phyloP scores from a whole-genome alignment of 2,329 filamentous ascomycete genomes.

The Microascus cirrosus region DNA sequence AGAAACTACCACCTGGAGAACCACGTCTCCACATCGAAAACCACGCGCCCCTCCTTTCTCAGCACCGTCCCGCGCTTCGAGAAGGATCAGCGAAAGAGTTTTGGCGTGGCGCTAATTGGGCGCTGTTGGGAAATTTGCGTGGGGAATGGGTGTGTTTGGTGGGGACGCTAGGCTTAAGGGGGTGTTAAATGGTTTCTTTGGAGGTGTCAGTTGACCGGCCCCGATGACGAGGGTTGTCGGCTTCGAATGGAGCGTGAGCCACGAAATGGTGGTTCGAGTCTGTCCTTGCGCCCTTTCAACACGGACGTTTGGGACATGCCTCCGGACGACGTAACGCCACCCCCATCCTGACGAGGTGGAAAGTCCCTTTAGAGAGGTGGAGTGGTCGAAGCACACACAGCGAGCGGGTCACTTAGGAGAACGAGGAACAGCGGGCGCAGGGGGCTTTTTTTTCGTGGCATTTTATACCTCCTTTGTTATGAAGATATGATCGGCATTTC shows the following conservation, averaged over 20 bases:
- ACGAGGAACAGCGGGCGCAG: neutral
- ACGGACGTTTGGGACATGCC: too few species aligned
- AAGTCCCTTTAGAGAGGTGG: too few species aligned
- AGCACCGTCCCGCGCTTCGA: neutral
- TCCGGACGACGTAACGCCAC: too few species aligned
- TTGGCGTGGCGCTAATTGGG: neutral
- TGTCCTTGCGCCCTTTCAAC: too few species aligned
- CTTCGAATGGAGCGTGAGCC: too few species aligned
- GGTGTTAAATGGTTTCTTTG: too few species aligned
- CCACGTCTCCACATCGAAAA: neutral
- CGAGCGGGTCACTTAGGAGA: too few species aligned
- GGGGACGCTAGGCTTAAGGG: neutral
- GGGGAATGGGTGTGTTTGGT: neutral
- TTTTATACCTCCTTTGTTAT: neutral
- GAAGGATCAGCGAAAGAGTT: neutral
- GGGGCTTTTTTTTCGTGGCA: neutral
- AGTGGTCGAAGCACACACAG: too few species aligned
- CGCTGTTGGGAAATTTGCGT: neutral
- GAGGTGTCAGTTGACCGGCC: too few species aligned
- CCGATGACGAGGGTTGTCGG: too few species aligned
- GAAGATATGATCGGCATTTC: neutral
- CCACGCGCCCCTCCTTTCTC: neutral
- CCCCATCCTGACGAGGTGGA: too few species aligned
- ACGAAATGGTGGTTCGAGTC: too few species aligned
- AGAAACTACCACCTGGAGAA: neutral